Evolutionary conservation across 257 asterid genomes (phyloP), one percentile per base, ranked within the genome.

Genomic region (Cinchona pubescens): DNA sequence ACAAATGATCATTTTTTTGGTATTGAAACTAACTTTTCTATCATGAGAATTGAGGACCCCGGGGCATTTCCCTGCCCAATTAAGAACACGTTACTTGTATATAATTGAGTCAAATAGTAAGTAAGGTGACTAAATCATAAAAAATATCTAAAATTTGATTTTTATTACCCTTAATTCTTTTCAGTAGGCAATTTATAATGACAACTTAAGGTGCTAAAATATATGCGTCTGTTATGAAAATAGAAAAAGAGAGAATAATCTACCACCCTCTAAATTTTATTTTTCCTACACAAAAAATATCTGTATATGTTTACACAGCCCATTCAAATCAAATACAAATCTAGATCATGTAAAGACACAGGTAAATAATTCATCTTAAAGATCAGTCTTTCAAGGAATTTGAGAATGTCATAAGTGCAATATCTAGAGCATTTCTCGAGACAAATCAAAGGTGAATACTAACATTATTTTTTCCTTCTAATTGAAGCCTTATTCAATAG

Each of bases 21-120:
- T n/a, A n/a, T n/a, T n/a, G n/a, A n/a, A n/a, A n/a, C 73, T 27
- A 42, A 66, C 62, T 43, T 75, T 78, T 51, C 64, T 66, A 42
- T 43, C 0, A 65, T 9, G 16, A 72, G 8, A 4, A 32, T 0
- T 13, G 29, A 59, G n/a, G n/a, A n/a, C n/a, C n/a, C n/a, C n/a
- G n/a, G n/a, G n/a, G 60, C 64, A 30, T n/a, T n/a, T 23, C 43
- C 32, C 6, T 29, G 48, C 34, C 43, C 69, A 55, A 27, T 25
- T 29, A 27, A 40, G 32, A 40, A 59, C 76, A 42, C 59, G 49
- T n/a, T n/a, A n/a, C n/a, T n/a, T n/a, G n/a, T n/a, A 60, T n/a
- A n/a, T n/a, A n/a, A n/a, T n/a, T n/a, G n/a, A n/a, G n/a, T n/a
- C n/a, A n/a, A n/a, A n/a, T n/a, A n/a, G n/a, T n/a, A n/a, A n/a